A percentile compares a stretch with the other conserved stretches of the same genome.
Evolutionary conservation across 2,329 filamentous ascomycete species (phyloP).

Genomic region (Pestalotiopsis sp.): DNA sequence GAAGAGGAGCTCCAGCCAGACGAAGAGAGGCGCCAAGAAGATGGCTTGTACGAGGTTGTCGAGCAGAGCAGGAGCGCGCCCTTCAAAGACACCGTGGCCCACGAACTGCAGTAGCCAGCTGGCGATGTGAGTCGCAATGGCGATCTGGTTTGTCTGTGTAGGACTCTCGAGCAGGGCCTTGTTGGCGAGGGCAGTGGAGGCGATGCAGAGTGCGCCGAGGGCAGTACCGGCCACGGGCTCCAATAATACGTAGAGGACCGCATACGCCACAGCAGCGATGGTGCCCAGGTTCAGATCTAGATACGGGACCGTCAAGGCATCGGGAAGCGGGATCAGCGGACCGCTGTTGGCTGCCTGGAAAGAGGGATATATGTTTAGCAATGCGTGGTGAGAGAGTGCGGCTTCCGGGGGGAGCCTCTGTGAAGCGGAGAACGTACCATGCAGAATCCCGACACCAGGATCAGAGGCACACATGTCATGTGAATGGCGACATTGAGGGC

Average conservation of each 20-base stretch:
- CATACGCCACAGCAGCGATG: slow-evolving; percentile 68
- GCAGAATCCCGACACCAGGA: slow-evolving; percentile 71
- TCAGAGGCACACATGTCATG: slow-evolving; percentile 76
- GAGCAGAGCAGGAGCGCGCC: slow-evolving; percentile 82
- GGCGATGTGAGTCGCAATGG: slow-evolving; percentile 69
- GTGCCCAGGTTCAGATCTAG: slow-evolving; percentile 69
- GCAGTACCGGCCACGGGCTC: slow-evolving; percentile 89
- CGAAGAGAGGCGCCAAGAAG: slow-evolving; percentile 92
- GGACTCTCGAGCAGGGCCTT: slow-evolving; percentile 66
- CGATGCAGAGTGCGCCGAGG: slow-evolving; percentile 76
- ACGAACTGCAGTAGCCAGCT: slow-evolving; percentile 91
- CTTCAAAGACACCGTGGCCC: slow-evolving; percentile 87
- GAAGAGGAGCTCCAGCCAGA: slow-evolving; percentile 95
- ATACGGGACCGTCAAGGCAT: slow-evolving; percentile 69
- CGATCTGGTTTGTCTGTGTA: slow-evolving; percentile 53
- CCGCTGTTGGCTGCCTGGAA: slow-evolving; percentile 63
- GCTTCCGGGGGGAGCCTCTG: neutral
- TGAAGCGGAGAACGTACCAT: slow-evolving; percentile 57
- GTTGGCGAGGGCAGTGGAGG: slow-evolving; percentile 74
- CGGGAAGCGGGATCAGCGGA: slow-evolving; percentile 65
- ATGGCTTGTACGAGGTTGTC: slow-evolving; percentile 92
- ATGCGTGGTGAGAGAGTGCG: neutral
- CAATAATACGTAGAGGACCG: slow-evolving; percentile 83
- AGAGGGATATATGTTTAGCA: slow-evolving; percentile 21
- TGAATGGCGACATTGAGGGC: slow-evolving; percentile 78